phyloP scores from a whole-genome alignment of 2,329 filamentous ascomycete species.

The Aspergillus pseudoglaucus region DNA sequence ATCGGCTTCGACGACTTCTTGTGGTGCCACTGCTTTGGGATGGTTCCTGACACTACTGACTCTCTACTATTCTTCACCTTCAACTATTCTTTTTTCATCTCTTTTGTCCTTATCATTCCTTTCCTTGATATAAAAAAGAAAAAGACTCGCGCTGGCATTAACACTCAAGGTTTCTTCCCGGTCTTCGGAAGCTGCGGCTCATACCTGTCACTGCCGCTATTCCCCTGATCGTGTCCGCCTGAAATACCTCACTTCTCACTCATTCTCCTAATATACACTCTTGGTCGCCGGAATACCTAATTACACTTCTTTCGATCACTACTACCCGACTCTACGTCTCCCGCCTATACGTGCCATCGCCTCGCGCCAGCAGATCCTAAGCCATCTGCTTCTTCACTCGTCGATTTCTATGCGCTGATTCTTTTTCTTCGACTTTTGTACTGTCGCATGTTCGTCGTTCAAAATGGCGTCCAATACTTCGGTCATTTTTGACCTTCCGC shows the following conservation, averaged over 20 bases:
- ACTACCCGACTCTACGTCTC: background rate
- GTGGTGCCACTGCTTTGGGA: slow-evolving; percentile 7
- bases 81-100: background rate
- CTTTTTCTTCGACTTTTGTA: background rate
- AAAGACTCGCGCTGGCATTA: background rate
- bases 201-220: background rate
- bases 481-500: slow-evolving; percentile 58
- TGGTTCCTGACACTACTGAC: slow-evolving; percentile 4
- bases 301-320: background rate
- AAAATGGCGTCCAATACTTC: slow-evolving; percentile 32
- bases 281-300: background rate
- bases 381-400: background rate
- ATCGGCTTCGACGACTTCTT: background rate
- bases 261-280: background rate
- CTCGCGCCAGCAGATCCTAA: background rate
- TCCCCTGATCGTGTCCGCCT: background rate
- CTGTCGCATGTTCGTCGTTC: slow-evolving; percentile 2
- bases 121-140: background rate
- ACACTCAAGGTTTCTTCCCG: too few relatives aligned
- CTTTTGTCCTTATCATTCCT: background rate
- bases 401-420: background rate
- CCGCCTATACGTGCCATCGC: background rate
- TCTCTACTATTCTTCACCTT: background rate
- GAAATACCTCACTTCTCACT: background rate
- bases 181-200: too few relatives aligned